A percentile compares a stretch with the other conserved stretches of the same genome.
Conservation (phyloP, 1,284 basidiomycete species). For the Marasmius tenuissimus region DNA sequence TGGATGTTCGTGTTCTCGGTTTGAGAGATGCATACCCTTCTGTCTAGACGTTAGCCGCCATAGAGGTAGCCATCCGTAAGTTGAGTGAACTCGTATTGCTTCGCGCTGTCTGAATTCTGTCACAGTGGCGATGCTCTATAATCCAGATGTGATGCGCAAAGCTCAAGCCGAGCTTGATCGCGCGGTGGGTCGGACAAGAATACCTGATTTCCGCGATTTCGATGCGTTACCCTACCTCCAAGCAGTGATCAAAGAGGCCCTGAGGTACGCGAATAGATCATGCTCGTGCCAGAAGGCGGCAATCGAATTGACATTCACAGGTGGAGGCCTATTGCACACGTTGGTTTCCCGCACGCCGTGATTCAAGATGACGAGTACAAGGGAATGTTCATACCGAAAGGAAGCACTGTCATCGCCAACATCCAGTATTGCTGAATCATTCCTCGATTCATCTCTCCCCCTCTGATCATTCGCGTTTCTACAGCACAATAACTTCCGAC, state of each 20-base stretch:
- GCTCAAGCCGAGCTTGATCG: conserved; percentile 10
- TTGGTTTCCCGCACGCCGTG: conserved; percentile 11
- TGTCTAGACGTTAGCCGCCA: conserved; percentile 15
- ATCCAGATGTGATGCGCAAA: conserved; percentile 9
- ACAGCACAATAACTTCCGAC: conserved; percentile 18
- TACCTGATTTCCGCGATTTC: conserved; percentile 11
- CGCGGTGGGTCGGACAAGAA: conserved; percentile 9
- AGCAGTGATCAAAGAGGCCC: conserved; percentile 13
- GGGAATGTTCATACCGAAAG: conserved; percentile 17
- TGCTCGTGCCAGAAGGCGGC: background rate
- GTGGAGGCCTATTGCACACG: conserved; percentile 10
- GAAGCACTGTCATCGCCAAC: conserved; percentile 15
- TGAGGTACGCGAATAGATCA: conserved; percentile 4
- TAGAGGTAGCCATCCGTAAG: conserved; percentile 24
- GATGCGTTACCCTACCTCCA: conserved; percentile 12
- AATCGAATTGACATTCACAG: background rate
- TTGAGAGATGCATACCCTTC: background rate
- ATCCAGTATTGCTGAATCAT: conserved; percentile 6
- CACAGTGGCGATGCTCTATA: conserved; percentile 10
- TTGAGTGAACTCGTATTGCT: background rate
- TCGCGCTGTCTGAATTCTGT: background rate
- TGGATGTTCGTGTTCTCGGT: background rate
- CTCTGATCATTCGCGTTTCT: background rate
- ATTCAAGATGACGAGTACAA: conserved; percentile 13
- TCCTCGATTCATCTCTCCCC: background rate